These are phyloP conservation scores for Salvia hispanica DNA, from an alignment of 257 asterid genomes.

Conservation along the genomic window DNA sequence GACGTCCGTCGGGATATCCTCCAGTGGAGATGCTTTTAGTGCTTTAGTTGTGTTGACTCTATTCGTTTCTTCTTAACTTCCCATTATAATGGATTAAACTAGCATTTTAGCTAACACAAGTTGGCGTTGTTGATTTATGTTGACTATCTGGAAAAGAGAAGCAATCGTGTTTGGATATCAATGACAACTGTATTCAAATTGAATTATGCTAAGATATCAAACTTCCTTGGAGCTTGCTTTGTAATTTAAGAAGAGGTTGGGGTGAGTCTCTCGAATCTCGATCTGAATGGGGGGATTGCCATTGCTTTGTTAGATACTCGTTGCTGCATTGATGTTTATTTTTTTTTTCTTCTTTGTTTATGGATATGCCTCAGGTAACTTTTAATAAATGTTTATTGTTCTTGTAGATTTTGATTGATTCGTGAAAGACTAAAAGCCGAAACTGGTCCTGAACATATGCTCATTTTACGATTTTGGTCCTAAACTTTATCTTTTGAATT, in stretches of 20 bases:
- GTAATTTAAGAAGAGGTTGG: neutral
- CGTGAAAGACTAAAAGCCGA: no score
- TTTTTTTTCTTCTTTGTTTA: neutral
- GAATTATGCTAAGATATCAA: neutral
- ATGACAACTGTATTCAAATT: neutral
- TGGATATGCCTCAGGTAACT: neutral
- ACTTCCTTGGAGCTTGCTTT: neutral
- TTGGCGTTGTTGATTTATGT: conserved; percentile 11
- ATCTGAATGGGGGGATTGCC: neutral
- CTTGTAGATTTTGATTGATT: no score
- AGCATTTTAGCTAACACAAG: neutral
- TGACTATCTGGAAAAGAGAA: neutral
- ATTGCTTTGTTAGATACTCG: neutral
- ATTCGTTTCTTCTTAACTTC: neutral
- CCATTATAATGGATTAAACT: conserved; percentile 9
- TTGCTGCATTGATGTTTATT: neutral
- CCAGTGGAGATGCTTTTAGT: no score
- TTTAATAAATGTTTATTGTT: no score
- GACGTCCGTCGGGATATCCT: no score
- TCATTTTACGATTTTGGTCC: no score
- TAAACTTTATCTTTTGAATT: no score
- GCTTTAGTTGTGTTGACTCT: conserved; percentile 12
- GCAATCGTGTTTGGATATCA: neutral
- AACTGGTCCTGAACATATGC: no score
- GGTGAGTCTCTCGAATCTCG: neutral